Evolutionary conservation across 768 basidiomycete species (phyloP).

Genomic region (Suillus fuscotomentosus): DNA sequence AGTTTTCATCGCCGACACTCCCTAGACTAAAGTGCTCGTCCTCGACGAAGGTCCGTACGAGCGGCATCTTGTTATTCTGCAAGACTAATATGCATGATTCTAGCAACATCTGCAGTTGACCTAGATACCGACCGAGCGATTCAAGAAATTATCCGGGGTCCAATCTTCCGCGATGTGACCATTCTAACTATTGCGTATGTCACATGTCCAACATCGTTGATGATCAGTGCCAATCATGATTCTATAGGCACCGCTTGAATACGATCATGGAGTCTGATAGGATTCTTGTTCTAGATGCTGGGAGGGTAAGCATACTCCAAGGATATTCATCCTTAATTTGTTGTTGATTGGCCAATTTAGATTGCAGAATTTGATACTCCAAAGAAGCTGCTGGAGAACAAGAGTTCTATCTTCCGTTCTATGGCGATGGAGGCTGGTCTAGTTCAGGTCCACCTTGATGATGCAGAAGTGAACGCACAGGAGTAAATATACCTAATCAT

Average conservation of each 20-base stretch:
- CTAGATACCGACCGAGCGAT: conserved; percentile 87
- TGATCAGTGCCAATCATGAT: conserved; percentile 2
- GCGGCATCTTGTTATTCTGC: background rate
- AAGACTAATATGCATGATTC: conserved; percentile 4
- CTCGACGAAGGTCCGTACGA: conserved; percentile 77
- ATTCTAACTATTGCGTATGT: conserved; percentile 85
- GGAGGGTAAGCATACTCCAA: conserved; percentile 44
- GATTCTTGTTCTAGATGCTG: conserved; percentile 79
- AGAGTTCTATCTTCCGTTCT: conserved; percentile 56
- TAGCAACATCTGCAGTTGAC: conserved; percentile 88
- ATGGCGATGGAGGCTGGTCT: conserved; percentile 68
- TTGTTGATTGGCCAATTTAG: conserved; percentile 22
- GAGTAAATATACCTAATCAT: background rate
- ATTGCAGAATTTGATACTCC: conserved; percentile 84
- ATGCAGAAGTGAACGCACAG: background rate
- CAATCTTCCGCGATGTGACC: conserved; percentile 74
- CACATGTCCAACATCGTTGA: background rate
- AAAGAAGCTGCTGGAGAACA: conserved; percentile 54
- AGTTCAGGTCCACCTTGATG: conserved; percentile 4
- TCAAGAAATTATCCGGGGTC: conserved; percentile 83
- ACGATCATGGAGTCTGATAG: conserved; percentile 82
- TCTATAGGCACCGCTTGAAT: conserved; percentile 68
- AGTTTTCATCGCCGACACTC: background rate
- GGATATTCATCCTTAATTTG: background rate
- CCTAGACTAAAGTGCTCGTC: conserved; percentile 79